A percentile compares a stretch with the other conserved stretches of the same genome.
Evolutionary conservation across 2,329 filamentous ascomycete species (phyloP).

Genomic region (Ascosphaera acerosa): DNA sequence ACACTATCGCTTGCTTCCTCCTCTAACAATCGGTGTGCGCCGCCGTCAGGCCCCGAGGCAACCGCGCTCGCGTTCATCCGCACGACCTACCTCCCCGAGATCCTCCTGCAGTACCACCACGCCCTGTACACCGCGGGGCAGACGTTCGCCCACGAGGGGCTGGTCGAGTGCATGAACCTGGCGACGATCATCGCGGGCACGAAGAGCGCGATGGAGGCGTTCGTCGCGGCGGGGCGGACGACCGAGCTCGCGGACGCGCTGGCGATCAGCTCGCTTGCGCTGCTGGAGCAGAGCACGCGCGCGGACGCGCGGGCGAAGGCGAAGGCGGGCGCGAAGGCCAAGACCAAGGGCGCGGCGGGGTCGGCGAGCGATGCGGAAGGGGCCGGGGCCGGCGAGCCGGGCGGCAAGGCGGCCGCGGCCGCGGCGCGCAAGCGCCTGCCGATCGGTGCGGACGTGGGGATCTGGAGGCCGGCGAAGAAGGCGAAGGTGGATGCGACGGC

Average conservation of each 20-base stretch:
- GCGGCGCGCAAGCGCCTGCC: conserved; percentile 17
- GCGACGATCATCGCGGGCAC: conserved; percentile 49
- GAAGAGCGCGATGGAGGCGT: conserved; percentile 38
- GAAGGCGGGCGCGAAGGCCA: conserved; percentile 21
- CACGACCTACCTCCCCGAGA: conserved; percentile 59
- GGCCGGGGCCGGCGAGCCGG: no score
- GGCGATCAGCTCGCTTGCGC: conserved; percentile 49
- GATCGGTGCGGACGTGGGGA: conserved; percentile 8
- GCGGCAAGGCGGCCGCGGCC: conserved; percentile 8
- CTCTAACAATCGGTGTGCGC: conserved; percentile 4
- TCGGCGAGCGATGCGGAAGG: no score
- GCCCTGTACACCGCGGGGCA: conserved; percentile 58
- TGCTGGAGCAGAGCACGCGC: conserved; percentile 14
- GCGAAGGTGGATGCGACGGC: neutral
- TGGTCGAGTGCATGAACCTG: conserved; percentile 71
- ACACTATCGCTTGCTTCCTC: conserved; percentile 4
- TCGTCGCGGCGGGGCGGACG: conserved; percentile 41
- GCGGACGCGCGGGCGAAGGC: no score
- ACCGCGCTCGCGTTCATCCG: conserved; percentile 39
- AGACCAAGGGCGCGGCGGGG: no score
- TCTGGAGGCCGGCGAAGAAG: conserved; percentile 9
- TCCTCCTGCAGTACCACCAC: conserved; percentile 59
- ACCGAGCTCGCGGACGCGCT: conserved; percentile 52
- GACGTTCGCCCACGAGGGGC: conserved; percentile 44
- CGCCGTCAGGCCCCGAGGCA: conserved; percentile 26